Conservation (phyloP, 208 protist genomes). For the Trypanosoma rangeli region DNA sequence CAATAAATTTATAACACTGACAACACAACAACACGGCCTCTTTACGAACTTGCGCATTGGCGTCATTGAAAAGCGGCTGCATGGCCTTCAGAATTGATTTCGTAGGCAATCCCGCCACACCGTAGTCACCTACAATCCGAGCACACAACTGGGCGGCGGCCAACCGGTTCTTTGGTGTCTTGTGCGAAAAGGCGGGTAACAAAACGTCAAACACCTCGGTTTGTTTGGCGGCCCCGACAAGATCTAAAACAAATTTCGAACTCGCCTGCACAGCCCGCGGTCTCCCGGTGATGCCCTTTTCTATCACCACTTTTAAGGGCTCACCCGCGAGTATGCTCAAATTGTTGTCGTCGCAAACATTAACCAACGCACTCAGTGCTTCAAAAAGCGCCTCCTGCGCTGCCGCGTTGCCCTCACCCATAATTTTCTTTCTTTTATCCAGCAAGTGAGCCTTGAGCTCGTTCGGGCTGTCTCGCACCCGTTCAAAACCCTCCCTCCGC, state of each 20-base stretch:
- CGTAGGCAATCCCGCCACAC: slow-evolving; percentile 54
- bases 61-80: slow-evolving; percentile 83
- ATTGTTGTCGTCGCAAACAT: slow-evolving; percentile 39
- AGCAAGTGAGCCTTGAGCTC: slow-evolving; percentile 38
- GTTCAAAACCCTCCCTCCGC: slow-evolving; percentile 63
- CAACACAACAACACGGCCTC: slow-evolving; percentile 71
- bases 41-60: slow-evolving; percentile 73
- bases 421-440: slow-evolving; percentile 35
- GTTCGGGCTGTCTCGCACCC: slow-evolving; percentile 33
- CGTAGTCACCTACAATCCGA: slow-evolving; percentile 69
- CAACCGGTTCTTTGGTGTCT: slow-evolving; percentile 63
- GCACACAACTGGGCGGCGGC: slow-evolving; percentile 49
- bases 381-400: slow-evolving; percentile 74
- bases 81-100: slow-evolving; percentile 74
- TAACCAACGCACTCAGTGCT: slow-evolving; percentile 41
- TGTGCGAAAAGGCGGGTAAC: slow-evolving; percentile 51
- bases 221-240: slow-evolving; percentile 51
- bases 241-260: slow-evolving; percentile 42
- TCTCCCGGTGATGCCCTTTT: slow-evolving; percentile 82
- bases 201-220: slow-evolving; percentile 53
- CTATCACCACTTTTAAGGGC: slow-evolving; percentile 42
- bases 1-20: slow-evolving; percentile 85
- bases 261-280: slow-evolving; percentile 54
- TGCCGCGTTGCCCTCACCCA: slow-evolving; percentile 53
- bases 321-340: slow-evolving; percentile 36